Conservation (phyloP, 2,329 filamentous ascomycete genomes). For the Phaeoacremonium minimum region DNA sequence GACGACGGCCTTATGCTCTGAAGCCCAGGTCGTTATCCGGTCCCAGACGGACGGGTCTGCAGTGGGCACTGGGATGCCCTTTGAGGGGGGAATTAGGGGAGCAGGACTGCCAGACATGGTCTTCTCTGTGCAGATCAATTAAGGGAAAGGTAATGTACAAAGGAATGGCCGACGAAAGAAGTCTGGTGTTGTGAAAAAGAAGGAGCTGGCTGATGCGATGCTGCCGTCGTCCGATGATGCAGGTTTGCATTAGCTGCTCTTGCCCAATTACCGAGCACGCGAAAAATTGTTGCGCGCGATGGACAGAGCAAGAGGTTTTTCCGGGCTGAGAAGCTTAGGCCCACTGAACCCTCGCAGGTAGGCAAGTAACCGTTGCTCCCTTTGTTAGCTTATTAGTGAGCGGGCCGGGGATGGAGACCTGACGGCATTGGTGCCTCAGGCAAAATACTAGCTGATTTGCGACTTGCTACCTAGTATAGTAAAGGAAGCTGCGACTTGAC, state of each 20-base stretch:
- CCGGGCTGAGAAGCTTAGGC: background rate
- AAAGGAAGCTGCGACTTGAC: no score
- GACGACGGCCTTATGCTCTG: conserved; percentile 91
- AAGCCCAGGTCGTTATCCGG: conserved; percentile 84
- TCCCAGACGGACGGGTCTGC: conserved; percentile 76
- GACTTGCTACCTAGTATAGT: no score
- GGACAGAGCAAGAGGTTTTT: background rate
- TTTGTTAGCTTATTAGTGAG: no score
- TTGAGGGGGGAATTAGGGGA: conserved; percentile 37
- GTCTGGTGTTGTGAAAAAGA: background rate
- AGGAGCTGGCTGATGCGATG: background rate
- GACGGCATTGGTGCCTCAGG: no score
- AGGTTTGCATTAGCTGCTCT: background rate
- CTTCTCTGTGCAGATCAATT: no score
- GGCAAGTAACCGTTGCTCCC: no score
- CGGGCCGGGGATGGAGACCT: no score
- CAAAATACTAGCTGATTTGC: no score
- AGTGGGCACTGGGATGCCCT: conserved; percentile 40
- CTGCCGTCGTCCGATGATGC: background rate
- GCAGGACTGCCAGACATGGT: no score
- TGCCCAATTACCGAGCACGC: background rate
- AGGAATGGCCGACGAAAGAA: background rate
- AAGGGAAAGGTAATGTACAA: background rate
- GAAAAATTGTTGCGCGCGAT: background rate
- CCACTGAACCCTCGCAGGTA: no score